phyloP scores from a whole-genome alignment of 2,329 filamentous ascomycete genomes.

The Fusarium sarcochroum region DNA sequence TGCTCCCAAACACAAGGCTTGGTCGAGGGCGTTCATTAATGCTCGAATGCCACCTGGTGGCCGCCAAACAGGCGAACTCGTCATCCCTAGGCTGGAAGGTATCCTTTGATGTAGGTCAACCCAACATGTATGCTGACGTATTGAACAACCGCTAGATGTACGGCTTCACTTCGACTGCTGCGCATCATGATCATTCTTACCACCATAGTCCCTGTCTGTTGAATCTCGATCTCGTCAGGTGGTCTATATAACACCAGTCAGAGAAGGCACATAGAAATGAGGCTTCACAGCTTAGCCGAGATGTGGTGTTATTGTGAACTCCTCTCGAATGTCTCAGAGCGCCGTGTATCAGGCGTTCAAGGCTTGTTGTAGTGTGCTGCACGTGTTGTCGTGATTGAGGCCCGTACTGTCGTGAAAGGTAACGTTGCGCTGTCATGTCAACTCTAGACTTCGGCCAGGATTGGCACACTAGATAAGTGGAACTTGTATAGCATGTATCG shows the following conservation, averaged over 20 bases:
- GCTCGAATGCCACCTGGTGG: constrained; percentile 2
- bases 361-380: constrained; percentile 19
- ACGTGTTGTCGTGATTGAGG: not conserved
- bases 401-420: not conserved
- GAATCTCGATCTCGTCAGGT: constrained; percentile 8
- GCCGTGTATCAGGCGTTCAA: constrained; percentile 21
- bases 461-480: not conserved
- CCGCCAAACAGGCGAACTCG: too few species aligned
- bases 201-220: not conserved
- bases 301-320: constrained; percentile 4
- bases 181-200: not conserved
- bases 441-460: not conserved
- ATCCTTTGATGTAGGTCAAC: not conserved
- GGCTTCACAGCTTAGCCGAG: constrained; percentile 34
- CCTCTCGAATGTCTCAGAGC: constrained; percentile 20
- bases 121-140: not conserved
- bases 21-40: not conserved
- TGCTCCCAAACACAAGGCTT: constrained; percentile 12
- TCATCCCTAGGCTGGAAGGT: not conserved
- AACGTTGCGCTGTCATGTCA: constrained; percentile 2
- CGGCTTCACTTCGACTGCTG: not conserved
- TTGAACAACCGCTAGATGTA: not conserved
- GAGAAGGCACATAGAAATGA: not conserved
- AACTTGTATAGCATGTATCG: not conserved
- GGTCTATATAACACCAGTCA: constrained; percentile 11